Evolutionary conservation across 2,329 filamentous ascomycete genomes (phyloP), one percentile per base, ranked within the genome.

Genomic region (Alternaria arbusti): DNA sequence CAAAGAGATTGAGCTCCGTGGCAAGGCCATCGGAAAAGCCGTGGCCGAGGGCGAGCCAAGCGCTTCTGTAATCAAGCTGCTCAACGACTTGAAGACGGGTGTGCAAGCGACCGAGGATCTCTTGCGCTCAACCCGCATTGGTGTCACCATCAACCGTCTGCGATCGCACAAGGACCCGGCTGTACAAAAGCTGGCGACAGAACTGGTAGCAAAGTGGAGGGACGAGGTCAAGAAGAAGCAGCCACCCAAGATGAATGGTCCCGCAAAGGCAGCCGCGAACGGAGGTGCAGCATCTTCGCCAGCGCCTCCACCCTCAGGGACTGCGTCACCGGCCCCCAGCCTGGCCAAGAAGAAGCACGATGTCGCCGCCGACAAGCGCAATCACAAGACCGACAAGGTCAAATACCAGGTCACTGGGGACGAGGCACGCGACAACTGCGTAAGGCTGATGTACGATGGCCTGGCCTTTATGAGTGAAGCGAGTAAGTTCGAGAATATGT

Each of bases 381-480:
- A 88, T 71, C 92, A 90, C 83, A 90, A 91, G 72, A 86, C 85
- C n/a, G 96, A 98, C 79, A 90, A 90, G 44, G 89, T 97, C 57
- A 89, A 94, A 73, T 87, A 88, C 72, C 88, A 90, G 69, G 88
- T 93, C 56, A 97, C 94, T 15, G 89, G 89, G 51, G 90, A 91
- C 63, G 83, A 86, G 61, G 87, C 87, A 20, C 91, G 96, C 63
- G 92, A 98, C 83, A 91, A 89, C 76, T 97, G 92, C 79, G 90
- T 97, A 66, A 94, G 93, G 54, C 87, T 99, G 46, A 88, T 99
- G 80, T 99, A 98, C 84, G 96, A 99, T 74, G 96, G 94, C 15
- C 86, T 99, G 67, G 94, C 91, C 50, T 87, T 89, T 61, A 91
- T 91, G 79, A 88, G 91, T 26, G 78, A 83, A 65, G 83, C 84